These are phyloP conservation scores for Capsicum chinense DNA, from an alignment of 257 asterid genomes.

Conservation along the genomic window DNA sequence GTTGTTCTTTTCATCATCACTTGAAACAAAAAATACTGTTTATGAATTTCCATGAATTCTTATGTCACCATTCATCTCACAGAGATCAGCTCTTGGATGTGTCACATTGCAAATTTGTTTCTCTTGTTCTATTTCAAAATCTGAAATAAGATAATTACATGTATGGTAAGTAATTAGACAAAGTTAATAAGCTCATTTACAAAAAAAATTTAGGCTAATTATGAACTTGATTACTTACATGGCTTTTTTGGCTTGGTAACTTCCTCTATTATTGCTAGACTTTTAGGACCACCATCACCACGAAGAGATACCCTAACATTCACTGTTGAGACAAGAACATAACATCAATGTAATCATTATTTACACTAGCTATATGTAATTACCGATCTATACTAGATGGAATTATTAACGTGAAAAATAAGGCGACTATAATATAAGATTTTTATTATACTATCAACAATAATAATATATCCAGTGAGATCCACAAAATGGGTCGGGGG, in stretches of 20 bases:
- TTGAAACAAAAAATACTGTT: constrained; percentile 51
- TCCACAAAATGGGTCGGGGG: too few species aligned
- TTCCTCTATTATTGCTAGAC: constrained; percentile 20
- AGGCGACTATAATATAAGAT: too few species aligned
- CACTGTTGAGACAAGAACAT: not conserved
- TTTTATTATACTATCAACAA: too few species aligned
- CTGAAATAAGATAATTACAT: constrained; percentile 30
- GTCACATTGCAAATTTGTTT: constrained; percentile 38
- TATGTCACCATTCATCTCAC: constrained; percentile 61
- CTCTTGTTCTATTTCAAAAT: not conserved
- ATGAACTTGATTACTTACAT: not conserved
- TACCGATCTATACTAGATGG: too few species aligned
- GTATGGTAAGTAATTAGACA: not conserved
- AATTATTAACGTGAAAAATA: too few species aligned
- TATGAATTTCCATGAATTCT: constrained; percentile 54
- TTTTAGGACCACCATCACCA: not conserved
- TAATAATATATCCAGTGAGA: too few species aligned
- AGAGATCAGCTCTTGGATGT: constrained; percentile 49
- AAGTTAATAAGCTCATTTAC: not conserved
- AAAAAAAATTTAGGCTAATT: not conserved
- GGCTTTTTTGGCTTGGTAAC: not conserved
- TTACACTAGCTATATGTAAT: not conserved
- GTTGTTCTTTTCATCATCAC: not conserved
- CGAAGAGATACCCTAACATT: constrained; percentile 29
- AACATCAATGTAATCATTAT: not conserved